Evolutionary conservation across 1,284 basidiomycete species (phyloP).

Genomic region (Xanthoconium separans): DNA sequence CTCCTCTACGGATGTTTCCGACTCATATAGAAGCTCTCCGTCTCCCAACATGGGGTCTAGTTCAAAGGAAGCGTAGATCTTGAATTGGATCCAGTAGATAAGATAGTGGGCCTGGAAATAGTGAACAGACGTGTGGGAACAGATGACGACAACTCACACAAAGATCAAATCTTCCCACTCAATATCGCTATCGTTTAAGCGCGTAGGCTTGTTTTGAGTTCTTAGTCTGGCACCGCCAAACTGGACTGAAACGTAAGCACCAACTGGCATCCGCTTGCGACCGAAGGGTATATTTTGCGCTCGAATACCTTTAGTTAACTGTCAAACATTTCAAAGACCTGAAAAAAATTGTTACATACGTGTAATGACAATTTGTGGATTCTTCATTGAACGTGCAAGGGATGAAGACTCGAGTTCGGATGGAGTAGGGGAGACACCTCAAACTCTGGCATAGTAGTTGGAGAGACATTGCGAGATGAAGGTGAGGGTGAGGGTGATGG

Average conservation of each 20-base stretch:
- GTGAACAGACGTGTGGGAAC: background rate
- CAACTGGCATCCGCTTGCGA: background rate
- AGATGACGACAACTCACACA: background rate
- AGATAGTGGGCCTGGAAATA: background rate
- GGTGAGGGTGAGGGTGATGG: too few relatives aligned
- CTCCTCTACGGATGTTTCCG: background rate
- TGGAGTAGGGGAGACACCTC: background rate
- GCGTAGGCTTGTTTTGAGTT: background rate
- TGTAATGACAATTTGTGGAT: background rate
- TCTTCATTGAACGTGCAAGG: too few relatives aligned
- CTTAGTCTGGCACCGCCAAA: background rate
- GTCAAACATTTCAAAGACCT: background rate
- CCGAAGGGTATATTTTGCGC: conserved; percentile 1
- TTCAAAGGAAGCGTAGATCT: conserved; percentile 7
- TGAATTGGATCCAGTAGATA: background rate
- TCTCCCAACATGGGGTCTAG: conserved; percentile 3
- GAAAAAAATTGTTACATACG: background rate
- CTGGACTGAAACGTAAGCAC: background rate
- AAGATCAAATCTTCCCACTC: conserved; percentile 1
- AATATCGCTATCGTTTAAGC: background rate
- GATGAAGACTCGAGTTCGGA: background rate
- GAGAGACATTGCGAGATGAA: too few relatives aligned
- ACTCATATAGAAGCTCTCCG: conserved; percentile 1
- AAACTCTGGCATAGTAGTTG: background rate
- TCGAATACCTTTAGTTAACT: background rate